These are phyloP conservation scores for Ophiostoma ips DNA, from an alignment of 2,329 filamentous ascomycete species.

Conservation along the genomic window DNA sequence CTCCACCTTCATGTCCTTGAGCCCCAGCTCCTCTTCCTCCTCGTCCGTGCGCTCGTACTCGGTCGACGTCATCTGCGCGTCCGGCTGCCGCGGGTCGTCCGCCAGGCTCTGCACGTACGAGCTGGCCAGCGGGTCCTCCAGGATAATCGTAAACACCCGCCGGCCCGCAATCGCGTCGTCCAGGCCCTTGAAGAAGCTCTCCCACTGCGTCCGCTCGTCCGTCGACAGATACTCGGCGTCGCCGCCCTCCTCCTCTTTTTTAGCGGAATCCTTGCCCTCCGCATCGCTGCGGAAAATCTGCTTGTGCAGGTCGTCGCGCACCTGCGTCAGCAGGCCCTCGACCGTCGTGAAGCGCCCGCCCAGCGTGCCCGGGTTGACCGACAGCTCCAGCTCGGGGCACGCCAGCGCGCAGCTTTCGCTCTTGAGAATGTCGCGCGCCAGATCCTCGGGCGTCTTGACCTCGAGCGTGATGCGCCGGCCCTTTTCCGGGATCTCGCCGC, in stretches of 20 bases:
- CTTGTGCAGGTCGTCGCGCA: constrained; percentile 73
- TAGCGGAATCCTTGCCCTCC: constrained; percentile 25
- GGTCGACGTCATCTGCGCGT: constrained; percentile 68
- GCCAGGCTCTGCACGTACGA: constrained; percentile 88
- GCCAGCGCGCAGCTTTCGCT: constrained; percentile 80
- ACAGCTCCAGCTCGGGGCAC: constrained; percentile 75
- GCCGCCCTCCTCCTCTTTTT: constrained; percentile 62
- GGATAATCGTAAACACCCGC: constrained; percentile 64
- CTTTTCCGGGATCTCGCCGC: constrained; percentile 75
- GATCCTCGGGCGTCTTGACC: constrained; percentile 56
- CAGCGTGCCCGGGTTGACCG: constrained; percentile 84
- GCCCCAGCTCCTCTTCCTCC: constrained; percentile 84
- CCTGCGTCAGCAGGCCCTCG: constrained; percentile 83
- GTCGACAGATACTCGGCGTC: constrained; percentile 52
- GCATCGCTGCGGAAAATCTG: constrained; percentile 60
- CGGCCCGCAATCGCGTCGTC: constrained; percentile 68
- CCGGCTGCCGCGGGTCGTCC: constrained; percentile 52
- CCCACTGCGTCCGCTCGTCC: constrained; percentile 59
- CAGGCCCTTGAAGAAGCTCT: constrained; percentile 63
- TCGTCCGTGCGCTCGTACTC: constrained; percentile 79
- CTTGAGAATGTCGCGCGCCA: constrained; percentile 89
- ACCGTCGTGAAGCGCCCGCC: constrained; percentile 95
- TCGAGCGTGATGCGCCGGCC: constrained; percentile 71
- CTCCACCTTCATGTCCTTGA: constrained; percentile 87
- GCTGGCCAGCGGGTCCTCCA: constrained; percentile 79